Evolutionary conservation across 139 green algal genomes (phyloP).

Genomic region (Penium margaritaceum): DNA sequence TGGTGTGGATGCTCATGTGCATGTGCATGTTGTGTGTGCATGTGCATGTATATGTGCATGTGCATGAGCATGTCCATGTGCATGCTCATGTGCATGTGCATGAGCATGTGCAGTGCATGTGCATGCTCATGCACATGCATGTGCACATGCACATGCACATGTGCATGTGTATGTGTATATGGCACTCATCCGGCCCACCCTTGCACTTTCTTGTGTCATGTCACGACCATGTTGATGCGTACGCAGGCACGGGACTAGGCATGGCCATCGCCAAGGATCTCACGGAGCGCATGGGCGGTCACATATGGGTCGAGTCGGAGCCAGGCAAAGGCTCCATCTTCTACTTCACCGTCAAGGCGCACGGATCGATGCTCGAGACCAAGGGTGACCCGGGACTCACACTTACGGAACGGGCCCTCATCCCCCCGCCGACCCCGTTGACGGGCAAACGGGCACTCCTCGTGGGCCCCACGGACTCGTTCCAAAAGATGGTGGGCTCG

Average conservation of each 20-base stretch:
- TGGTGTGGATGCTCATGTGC: no score
- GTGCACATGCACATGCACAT: no score
- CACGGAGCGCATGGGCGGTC: constrained; percentile 33
- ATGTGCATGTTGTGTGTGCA: no score
- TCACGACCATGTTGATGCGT: no score
- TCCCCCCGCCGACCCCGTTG: constrained; percentile 4
- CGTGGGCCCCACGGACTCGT: constrained; percentile 8
- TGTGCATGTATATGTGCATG: no score
- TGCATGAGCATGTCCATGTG: no score
- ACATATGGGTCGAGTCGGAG: constrained; percentile 40
- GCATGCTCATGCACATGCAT: no score
- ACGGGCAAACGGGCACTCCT: constrained; percentile 16
- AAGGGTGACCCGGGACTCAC: background rate
- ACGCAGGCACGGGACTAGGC: constrained; percentile 35
- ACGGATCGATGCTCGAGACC: constrained; percentile 16
- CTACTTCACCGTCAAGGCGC: constrained; percentile 39
- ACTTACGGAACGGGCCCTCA: background rate
- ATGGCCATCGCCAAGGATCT: constrained; percentile 39
- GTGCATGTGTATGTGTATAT: no score
- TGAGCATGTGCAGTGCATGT: no score
- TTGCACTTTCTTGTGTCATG: no score
- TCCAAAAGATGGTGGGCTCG: constrained; percentile 32
- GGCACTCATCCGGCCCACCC: no score
- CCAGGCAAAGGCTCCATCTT: constrained; percentile 31
- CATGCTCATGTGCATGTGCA: no score